A percentile compares a stretch with the other conserved stretches of the same genome.
Evolutionary conservation across 2,329 filamentous ascomycete species (phyloP).

Genomic region (Fusarium redolens): DNA sequence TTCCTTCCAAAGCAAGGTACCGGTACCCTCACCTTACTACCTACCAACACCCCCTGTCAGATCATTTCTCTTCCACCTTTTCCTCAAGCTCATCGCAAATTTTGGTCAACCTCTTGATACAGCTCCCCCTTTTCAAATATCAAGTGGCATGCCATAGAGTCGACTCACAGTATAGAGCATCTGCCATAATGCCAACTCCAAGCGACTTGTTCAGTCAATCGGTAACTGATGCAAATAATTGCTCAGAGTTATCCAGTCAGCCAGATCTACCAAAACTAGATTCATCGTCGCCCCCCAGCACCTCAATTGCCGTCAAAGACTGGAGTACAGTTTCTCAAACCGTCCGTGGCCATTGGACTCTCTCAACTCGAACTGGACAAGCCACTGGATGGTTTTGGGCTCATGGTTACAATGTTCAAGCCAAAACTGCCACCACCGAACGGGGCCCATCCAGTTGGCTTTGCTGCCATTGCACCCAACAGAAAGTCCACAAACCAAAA

Average conservation of each 20-base stretch:
- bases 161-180: not conserved
- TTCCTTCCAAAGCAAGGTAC: too few relatives aligned
- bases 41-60: too few relatives aligned
- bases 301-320: not conserved
- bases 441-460: not conserved
- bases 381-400: not conserved
- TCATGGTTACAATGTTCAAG: not conserved
- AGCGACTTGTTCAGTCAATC: not conserved
- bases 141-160: not conserved
- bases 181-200: not conserved
- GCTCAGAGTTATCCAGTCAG: not conserved
- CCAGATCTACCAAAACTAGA: not conserved
- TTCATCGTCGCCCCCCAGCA: not conserved
- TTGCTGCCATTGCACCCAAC: not conserved
- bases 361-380: not conserved
- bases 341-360: not conserved
- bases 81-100: not conserved
- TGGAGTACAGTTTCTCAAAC: not conserved
- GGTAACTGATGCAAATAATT: not conserved
- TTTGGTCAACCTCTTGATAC: not conserved
- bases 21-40: too few relatives aligned
- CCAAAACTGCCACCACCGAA: not conserved
- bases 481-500: not conserved
- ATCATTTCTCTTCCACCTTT: not conserved
- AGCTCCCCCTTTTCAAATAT: not conserved